Percentiles rank a stretch among this genome's conserved stretches.
phyloP scores from a whole-genome alignment of 495 filamentous ascomycete genomes.

The Aeminium ludgeri region DNA sequence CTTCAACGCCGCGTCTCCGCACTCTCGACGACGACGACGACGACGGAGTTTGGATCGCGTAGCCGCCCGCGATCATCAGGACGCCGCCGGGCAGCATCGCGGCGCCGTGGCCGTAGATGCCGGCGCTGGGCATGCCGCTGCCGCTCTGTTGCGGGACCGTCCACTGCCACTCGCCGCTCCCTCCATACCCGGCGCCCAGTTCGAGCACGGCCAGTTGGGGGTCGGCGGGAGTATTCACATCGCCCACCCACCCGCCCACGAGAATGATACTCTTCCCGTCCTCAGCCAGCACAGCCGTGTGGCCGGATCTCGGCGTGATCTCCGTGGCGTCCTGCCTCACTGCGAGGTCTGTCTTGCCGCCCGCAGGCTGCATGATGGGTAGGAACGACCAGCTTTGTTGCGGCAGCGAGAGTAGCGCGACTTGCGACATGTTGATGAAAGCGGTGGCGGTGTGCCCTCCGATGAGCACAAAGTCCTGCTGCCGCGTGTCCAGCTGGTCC shows the following conservation, averaged over 20 bases:
- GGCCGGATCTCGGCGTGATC: constrained; percentile 69
- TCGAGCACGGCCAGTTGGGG: constrained; percentile 66
- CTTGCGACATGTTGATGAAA: constrained; percentile 84
- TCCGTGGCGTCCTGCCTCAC: constrained; percentile 20
- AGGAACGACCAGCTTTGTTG: constrained; percentile 76
- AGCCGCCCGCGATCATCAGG: constrained; percentile 81
- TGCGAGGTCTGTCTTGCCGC: constrained; percentile 32
- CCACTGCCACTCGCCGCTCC: constrained; percentile 55
- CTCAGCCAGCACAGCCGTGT: constrained; percentile 60
- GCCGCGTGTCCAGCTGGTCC: constrained; percentile 31
- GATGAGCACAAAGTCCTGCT: constrained; percentile 62
- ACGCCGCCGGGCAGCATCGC: constrained; percentile 68
- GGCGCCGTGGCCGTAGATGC: constrained; percentile 75
- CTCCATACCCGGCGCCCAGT: constrained; percentile 53
- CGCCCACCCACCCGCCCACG: constrained; percentile 82
- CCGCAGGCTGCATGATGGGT: constrained; percentile 34
- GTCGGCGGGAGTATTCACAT: constrained; percentile 50
- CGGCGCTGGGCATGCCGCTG: constrained; percentile 33
- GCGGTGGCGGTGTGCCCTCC: constrained; percentile 71
- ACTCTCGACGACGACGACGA: constrained; percentile 19
- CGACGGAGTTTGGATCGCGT: constrained; percentile 41
- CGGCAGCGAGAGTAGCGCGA: constrained; percentile 73
- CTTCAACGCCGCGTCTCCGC: no score
- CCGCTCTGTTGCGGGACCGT: constrained; percentile 35
- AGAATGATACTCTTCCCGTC: constrained; percentile 62